These are phyloP conservation scores for Leccinum broughii DNA, from an alignment of 768 basidiomycete species.

Conservation along the genomic window DNA sequence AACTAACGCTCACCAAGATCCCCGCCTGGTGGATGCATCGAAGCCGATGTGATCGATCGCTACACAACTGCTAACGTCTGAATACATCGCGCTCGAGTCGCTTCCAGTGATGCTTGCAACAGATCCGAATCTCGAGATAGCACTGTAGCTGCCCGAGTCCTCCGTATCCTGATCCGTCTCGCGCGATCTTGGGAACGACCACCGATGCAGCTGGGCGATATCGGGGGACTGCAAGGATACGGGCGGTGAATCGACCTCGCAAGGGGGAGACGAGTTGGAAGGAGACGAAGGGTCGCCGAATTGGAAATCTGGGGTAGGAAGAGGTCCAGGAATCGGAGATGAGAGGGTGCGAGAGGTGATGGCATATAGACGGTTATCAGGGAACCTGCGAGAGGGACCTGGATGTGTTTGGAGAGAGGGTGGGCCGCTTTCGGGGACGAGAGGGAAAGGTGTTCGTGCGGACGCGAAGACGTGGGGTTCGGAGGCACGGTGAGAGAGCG, in stretches of 20 bases:
- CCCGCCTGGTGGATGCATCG: constrained; percentile 36
- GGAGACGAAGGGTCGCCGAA: constrained; percentile 60
- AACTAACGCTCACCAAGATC: constrained; percentile 28
- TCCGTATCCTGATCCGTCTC: constrained; percentile 52
- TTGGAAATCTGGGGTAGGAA: constrained; percentile 62
- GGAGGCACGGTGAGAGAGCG: constrained; percentile 32
- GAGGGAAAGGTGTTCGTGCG: constrained; percentile 40
- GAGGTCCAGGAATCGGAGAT: constrained; percentile 52
- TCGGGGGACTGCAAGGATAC: constrained; percentile 46
- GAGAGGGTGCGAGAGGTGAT: constrained; percentile 48
- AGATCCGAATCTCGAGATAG: constrained; percentile 56
- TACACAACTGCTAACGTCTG: constrained; percentile 43
- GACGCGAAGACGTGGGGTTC: constrained; percentile 38
- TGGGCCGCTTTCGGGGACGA: constrained; percentile 26
- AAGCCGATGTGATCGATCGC: constrained; percentile 32
- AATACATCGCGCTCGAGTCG: constrained; percentile 54
- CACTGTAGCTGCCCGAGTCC: constrained; percentile 51
- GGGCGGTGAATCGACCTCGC: constrained; percentile 38
- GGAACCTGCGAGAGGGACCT: constrained; percentile 24
- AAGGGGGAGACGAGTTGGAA: constrained; percentile 51
- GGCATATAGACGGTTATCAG: constrained; percentile 52
- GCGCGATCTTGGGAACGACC: constrained; percentile 44
- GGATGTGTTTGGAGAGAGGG: constrained; percentile 12
- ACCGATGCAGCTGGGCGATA: constrained; percentile 32
- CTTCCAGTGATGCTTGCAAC: constrained; percentile 61